phyloP scores from a whole-genome alignment of 345 rosid genomes.

The Limnanthes douglasii region DNA sequence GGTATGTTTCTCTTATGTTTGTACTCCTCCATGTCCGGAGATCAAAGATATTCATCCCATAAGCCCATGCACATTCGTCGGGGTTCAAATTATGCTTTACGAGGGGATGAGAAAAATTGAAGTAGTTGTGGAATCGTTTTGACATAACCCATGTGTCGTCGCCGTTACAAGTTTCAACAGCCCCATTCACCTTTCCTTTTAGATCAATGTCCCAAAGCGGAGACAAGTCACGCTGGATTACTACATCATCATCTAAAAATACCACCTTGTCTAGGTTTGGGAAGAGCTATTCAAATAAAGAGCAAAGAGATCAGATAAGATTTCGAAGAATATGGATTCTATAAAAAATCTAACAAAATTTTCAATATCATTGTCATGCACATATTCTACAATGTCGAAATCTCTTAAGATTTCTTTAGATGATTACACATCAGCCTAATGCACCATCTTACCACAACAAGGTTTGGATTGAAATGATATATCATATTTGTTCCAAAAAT shows the following conservation, averaged over 20 bases:
- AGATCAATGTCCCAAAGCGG: slow-evolving; percentile 93
- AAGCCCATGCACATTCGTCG: slow-evolving; percentile 99
- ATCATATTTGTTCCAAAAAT: too few species aligned
- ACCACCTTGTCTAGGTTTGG: slow-evolving; percentile 93
- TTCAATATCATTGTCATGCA: too few species aligned
- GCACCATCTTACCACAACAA: too few species aligned
- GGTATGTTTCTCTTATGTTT: slow-evolving; percentile 77
- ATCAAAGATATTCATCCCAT: slow-evolving; percentile 98
- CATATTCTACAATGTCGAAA: too few species aligned
- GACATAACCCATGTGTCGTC: slow-evolving; percentile 99
- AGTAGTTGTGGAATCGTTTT: slow-evolving; percentile 89
- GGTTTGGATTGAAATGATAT: too few species aligned
- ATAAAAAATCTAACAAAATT: too few species aligned
- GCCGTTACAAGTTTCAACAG: slow-evolving; percentile 96
- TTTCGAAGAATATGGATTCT: too few species aligned
- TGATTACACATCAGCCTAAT: too few species aligned
- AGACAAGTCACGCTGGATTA: slow-evolving; percentile 81
- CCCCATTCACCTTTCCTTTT: slow-evolving; percentile 89
- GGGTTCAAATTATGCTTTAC: slow-evolving; percentile 69
- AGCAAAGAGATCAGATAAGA: neutral
- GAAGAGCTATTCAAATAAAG: slow-evolving; percentile 52
- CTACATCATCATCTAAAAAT: slow-evolving; percentile 92
- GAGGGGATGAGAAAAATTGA: slow-evolving; percentile 98
- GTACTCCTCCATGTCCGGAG: slow-evolving; percentile 85
- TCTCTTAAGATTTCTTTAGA: too few species aligned